Base-by-base conservation (phyloP, 1,139 yeast species). In the Diutina ranongensis region DNA sequence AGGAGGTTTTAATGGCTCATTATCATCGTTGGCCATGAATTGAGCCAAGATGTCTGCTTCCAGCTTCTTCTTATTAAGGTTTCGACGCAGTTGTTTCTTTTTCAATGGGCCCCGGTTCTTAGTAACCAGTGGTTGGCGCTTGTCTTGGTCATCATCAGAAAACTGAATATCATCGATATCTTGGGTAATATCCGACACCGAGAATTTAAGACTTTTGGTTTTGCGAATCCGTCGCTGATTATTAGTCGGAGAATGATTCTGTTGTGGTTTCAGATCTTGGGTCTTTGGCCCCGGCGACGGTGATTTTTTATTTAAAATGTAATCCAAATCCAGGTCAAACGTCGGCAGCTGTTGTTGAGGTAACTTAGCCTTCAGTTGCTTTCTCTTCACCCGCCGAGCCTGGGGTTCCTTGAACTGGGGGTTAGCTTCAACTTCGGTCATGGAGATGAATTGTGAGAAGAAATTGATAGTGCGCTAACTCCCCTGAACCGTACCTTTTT, bases 151-250 rank as follows among this genome's bases (percentile, higher is more conserved):
- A 10, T 22, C 42, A 12, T 38, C 42, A 15, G 22, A 22, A 4
- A 38, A 15, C 20, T 38, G 32, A 32, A 38, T 38, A 27, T 38
- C 42, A 18, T 38, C 42, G 12, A 38, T 38, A 22, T 38, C 42
- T 25, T 38, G 42, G 20, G 42, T 38, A 16, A 38, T 38, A 9
- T 38, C 42, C 18, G n/a, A 10, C 13, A 16, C 32, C 20, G 25
- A 25, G 13, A 38, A 38, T 10, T 25, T 22, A 32, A 38, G 42
- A 22, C 31, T 22, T 13, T 22, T 38, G 20, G 28, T 25, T 3
- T 38, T 13, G 31, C 42, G 42, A 15, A 25, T 12, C 28, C 32
- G 33, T n/a, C 18, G 28, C 19, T 20, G 27, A 28, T 21, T 9
- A 18, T 35, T 4, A 7, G 22, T 4, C 5, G 38, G 38, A 18